Evolutionary conservation across 1,139 yeast species (phyloP), one percentile per base, ranked within the genome.

Genomic region (Diutina mesorugosa): DNA sequence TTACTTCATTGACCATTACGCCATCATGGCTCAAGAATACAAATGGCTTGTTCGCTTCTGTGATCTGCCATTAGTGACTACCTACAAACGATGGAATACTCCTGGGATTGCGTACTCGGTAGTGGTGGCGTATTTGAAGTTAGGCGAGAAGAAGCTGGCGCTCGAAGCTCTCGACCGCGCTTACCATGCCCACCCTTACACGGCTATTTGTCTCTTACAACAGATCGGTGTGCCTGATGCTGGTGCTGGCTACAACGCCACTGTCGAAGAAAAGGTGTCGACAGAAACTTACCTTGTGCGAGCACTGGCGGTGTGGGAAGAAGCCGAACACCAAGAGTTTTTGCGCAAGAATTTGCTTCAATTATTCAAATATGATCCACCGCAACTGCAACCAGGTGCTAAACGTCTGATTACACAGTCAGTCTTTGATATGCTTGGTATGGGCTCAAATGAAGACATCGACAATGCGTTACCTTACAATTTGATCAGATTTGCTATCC

Each of bases 1-100:
- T 60, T 84, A 85, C 64, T 87, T 89, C 67, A 83, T 90, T 62
- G 97, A 90, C 66, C 85, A 80, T 64, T 90, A 87, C 65, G 85
- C 93, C 6, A 72, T 88, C 9, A 73, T 83, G 71, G 77, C 89
- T 55, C 84, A 79, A 51, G 89, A 87, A 60, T 84, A 77, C 64
- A 73, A 79, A 57, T 90, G 81, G 67, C 66, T 90, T 61, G 72
- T 82, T 18, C 78, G 80, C 30, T 70, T 88, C 47, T 76, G 77
- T 0, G 65, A 78, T 38, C 80, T 87, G 5, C 78, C 86, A 3
- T 69, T 85, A 54, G 72, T 77, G 4, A 77, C 73, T n/a, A 74
- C 84, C 0, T 86, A 87, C 63, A 67, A 67, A 16, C 79, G 78
- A 61, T 86, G 95, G 95, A 71, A 72, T 50, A 85, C 93, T 0